phyloP scores from a whole-genome alignment of 495 filamentous ascomycete genomes.

The Durotheca rogersii region DNA sequence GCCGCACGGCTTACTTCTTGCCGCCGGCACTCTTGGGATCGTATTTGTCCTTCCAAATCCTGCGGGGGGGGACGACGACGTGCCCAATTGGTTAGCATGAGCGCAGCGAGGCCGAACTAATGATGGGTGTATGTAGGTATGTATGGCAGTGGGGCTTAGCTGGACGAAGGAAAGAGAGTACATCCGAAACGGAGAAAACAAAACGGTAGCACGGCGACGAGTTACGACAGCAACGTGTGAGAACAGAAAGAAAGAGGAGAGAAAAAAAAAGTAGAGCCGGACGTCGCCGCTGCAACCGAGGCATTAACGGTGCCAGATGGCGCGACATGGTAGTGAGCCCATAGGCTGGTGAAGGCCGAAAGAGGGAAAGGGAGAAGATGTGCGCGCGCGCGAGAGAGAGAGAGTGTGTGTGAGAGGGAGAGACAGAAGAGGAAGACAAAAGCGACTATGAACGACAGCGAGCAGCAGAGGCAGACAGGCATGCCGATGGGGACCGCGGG shows the following conservation, averaged over 20 bases:
- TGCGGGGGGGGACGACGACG: slow-evolving; percentile 42
- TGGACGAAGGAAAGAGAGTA: slow-evolving; percentile 6
- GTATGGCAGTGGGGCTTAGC: slow-evolving; percentile 23
- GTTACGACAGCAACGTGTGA: slow-evolving; percentile 15
- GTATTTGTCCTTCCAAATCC: slow-evolving; percentile 98
- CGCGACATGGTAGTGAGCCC: slow-evolving; percentile 10
- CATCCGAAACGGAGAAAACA: slow-evolving; percentile 14
- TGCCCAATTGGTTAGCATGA: slow-evolving; percentile 30
- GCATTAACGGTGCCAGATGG: slow-evolving; percentile 25
- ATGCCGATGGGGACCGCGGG: too few relatives aligned
- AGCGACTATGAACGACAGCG: too few relatives aligned
- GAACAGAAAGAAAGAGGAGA: slow-evolving; percentile 20
- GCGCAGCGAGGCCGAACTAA: neutral
- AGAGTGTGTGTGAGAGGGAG: too few relatives aligned
- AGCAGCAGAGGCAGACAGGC: too few relatives aligned
- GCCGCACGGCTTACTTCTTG: slow-evolving; percentile 39
- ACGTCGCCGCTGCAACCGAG: slow-evolving; percentile 28
- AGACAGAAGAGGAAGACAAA: too few relatives aligned
- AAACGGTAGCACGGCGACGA: slow-evolving; percentile 17
- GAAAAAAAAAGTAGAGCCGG: slow-evolving; percentile 16
- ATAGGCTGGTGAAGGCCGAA: slow-evolving; percentile 11
- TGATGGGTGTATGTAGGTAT: slow-evolving; percentile 7
- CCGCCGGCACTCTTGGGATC: slow-evolving; percentile 57
- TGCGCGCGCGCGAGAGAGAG: too few relatives aligned
- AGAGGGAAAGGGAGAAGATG: slow-evolving; percentile 6